Conservation (phyloP, 495 filamentous ascomycete genomes). For the Tuber borchii region DNA sequence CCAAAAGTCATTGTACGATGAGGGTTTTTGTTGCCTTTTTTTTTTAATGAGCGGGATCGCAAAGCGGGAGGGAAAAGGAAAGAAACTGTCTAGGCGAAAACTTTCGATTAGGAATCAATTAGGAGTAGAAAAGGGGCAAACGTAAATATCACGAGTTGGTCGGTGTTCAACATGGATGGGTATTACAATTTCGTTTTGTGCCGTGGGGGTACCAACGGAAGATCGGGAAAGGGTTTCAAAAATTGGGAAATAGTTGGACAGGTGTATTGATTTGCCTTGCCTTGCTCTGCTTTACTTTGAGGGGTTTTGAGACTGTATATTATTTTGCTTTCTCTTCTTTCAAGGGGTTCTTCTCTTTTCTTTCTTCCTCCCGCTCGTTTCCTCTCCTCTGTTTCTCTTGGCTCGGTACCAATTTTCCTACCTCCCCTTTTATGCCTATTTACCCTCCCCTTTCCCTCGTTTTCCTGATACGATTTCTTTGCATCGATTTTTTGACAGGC, state of each 20-base stretch:
- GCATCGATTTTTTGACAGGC: slow-evolving; percentile 24
- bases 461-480: slow-evolving; percentile 8
- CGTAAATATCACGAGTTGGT: slow-evolving; percentile 36
- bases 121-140: slow-evolving; percentile 17
- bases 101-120: slow-evolving; percentile 11
- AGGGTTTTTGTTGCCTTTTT: neutral
- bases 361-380: slow-evolving; percentile 5
- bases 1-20: slow-evolving; percentile 5
- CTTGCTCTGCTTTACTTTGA: neutral
- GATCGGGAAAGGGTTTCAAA: slow-evolving; percentile 17
- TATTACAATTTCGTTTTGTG: slow-evolving; percentile 21
- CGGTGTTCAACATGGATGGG: slow-evolving; percentile 27
- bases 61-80: neutral
- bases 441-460: slow-evolving; percentile 9
- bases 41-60: neutral
- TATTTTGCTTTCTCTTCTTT: slow-evolving; percentile 23
- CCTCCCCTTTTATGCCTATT: slow-evolving; percentile 10
- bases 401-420: slow-evolving; percentile 4
- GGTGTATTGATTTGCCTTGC: neutral
- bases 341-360: slow-evolving; percentile 14
- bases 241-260: neutral
- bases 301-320: slow-evolving; percentile 28
- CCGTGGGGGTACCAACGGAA: slow-evolving; percentile 1
- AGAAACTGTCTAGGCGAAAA: slow-evolving; percentile 12
- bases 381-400: neutral